phyloP scores from a whole-genome alignment of 2,329 filamentous ascomycete species.

The Laburnicola sp. region DNA sequence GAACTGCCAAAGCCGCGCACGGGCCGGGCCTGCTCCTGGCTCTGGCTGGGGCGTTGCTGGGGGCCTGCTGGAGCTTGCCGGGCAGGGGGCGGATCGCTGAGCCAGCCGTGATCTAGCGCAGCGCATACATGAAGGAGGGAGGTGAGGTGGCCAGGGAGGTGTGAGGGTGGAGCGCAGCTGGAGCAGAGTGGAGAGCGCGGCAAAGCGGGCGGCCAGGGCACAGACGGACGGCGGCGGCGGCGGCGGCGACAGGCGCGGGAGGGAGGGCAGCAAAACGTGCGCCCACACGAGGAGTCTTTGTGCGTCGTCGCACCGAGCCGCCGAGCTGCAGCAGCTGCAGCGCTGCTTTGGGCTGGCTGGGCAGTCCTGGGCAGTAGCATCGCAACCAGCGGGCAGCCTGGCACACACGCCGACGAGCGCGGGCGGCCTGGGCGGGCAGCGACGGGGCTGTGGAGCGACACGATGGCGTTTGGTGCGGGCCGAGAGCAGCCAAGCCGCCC shows the following conservation, averaged over 20 bases:
- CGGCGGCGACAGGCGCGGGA: too few species aligned
- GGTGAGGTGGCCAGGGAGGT: too few species aligned
- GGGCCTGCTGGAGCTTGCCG: slow-evolving; percentile 24
- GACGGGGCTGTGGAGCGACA: neutral
- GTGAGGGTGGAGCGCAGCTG: too few species aligned
- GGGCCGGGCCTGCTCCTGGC: slow-evolving; percentile 16
- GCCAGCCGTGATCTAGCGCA: slow-evolving; percentile 11
- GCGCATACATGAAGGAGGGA: too few species aligned
- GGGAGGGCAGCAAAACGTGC: neutral
- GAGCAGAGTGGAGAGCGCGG: too few species aligned
- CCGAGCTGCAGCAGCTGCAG: neutral
- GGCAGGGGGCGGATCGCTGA: slow-evolving; percentile 25
- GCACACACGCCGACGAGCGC: neutral
- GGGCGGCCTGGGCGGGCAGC: neutral
- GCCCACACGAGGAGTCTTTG: neutral
- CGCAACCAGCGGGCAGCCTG: too few species aligned
- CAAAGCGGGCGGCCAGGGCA: neutral
- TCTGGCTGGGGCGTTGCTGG: slow-evolving; percentile 15
- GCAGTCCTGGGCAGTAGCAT: too few species aligned
- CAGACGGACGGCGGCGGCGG: neutral
- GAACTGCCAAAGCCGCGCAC: slow-evolving; percentile 21
- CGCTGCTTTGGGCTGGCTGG: neutral
- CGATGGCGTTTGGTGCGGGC: slow-evolving; percentile 7
- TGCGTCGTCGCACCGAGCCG: slow-evolving; percentile 2
- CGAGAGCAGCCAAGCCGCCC: slow-evolving; percentile 8